Evolutionary conservation across 257 asterid genomes (phyloP).

Genomic region (Jacaranda mimosifolia): DNA sequence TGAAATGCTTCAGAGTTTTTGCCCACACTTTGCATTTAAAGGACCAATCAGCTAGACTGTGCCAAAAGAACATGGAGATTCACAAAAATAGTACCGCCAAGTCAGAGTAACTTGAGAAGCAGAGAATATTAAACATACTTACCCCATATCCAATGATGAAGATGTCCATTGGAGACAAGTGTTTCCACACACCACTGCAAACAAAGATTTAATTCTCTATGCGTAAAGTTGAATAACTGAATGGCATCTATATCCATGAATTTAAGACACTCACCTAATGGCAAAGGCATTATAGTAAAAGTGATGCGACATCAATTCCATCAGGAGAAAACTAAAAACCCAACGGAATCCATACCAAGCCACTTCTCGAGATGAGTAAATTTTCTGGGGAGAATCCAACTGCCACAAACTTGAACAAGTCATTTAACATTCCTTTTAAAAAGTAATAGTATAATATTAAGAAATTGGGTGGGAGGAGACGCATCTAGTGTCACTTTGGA

Average conservation of each 20-base stretch:
- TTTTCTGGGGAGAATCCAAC: constrained; percentile 83
- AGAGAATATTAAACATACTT: constrained; percentile 45
- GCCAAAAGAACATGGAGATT: constrained; percentile 25
- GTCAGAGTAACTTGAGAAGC: constrained; percentile 19
- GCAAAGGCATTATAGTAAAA: constrained; percentile 94
- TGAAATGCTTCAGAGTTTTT: not conserved
- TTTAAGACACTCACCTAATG: constrained; percentile 66
- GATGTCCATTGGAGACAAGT: constrained; percentile 84
- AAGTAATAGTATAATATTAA: constrained; percentile 11
- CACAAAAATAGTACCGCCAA: constrained; percentile 28
- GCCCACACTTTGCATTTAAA: constrained; percentile 8
- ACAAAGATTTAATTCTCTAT: constrained; percentile 37
- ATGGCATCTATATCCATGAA: constrained; percentile 29
- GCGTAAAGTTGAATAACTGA: constrained; percentile 15
- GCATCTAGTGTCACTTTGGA: not conserved
- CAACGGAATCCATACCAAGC: constrained; percentile 87
- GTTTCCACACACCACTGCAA: constrained; percentile 87
- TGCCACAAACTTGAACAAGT: constrained; percentile 50
- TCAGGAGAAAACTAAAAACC: constrained; percentile 70
- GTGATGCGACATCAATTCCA: constrained; percentile 92
- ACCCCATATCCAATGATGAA: constrained; percentile 97
- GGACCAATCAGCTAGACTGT: constrained; percentile 13
- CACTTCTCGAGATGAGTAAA: constrained; percentile 64
- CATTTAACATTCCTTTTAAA: not conserved
- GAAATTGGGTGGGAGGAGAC: constrained; percentile 5